Evolutionary conservation across 345 rosid genomes (phyloP).

Genomic region (Eucalyptus leucophloia): DNA sequence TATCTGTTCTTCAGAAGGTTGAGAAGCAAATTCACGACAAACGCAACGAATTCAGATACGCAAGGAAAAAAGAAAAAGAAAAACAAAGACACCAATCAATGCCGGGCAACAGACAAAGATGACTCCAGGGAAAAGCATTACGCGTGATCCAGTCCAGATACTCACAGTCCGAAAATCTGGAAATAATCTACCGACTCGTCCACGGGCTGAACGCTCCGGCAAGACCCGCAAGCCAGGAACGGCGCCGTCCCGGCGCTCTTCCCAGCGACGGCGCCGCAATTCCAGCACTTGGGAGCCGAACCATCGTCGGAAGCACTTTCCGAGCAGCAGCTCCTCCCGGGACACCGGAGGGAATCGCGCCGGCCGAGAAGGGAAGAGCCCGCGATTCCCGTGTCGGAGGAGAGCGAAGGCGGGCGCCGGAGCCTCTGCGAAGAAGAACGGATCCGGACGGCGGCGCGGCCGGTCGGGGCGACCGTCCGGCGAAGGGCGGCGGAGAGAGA

Average conservation of each 20-base stretch:
- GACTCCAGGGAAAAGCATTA: background rate
- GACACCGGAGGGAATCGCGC: background rate
- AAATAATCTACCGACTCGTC: slow-evolving; percentile 71
- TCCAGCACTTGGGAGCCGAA: slow-evolving; percentile 48
- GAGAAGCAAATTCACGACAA: background rate
- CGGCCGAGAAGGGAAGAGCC: background rate
- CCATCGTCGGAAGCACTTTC: background rate
- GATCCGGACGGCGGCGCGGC: background rate
- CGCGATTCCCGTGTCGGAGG: slow-evolving; percentile 3
- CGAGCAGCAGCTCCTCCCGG: slow-evolving; percentile 17
- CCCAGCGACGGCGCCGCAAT: slow-evolving; percentile 28
- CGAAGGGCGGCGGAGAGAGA: slow-evolving; percentile 14
- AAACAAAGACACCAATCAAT: background rate
- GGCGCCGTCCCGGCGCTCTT: background rate
- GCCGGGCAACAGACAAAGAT: background rate
- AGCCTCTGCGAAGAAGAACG: background rate
- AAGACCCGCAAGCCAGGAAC: slow-evolving; percentile 56
- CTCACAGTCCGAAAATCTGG: slow-evolving; percentile 75
- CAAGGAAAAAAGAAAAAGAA: background rate
- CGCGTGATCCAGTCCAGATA: background rate
- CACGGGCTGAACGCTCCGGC: slow-evolving; percentile 72
- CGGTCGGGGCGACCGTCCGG: slow-evolving; percentile 1
- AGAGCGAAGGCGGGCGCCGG: background rate
- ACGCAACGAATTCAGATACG: background rate
- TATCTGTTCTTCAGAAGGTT: background rate